Percentiles rank a stretch among this genome's conserved stretches.
phyloP scores from a whole-genome alignment of 2,329 filamentous ascomycete genomes.

The Shiraia sp. region DNA sequence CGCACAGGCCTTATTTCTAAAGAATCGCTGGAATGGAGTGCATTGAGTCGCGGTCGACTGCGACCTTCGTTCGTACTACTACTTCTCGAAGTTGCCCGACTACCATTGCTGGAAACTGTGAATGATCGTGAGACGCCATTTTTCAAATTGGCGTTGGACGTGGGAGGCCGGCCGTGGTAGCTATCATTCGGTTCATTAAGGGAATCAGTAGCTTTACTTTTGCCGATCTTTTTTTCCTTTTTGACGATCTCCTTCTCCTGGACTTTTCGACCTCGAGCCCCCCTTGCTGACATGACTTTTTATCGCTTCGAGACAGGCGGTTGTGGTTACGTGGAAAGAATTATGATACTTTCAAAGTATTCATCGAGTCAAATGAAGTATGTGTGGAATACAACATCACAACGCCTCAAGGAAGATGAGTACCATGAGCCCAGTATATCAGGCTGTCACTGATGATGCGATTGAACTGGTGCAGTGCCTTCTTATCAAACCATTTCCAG shows the following conservation, averaged over 20 bases:
- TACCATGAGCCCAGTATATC: neutral
- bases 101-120: constrained; percentile 34
- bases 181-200: constrained; percentile 28
- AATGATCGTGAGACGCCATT: constrained; percentile 28
- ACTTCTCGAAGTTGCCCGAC: constrained; percentile 33
- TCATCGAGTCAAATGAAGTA: too few species aligned
- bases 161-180: constrained; percentile 33
- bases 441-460: constrained; percentile 13
- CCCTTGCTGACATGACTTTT: constrained; percentile 45
- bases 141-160: constrained; percentile 24
- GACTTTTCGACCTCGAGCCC: constrained; percentile 46
- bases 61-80: constrained; percentile 30
- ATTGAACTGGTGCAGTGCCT: constrained; percentile 17
- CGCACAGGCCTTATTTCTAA: constrained; percentile 14
- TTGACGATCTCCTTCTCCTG: constrained; percentile 46
- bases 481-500: constrained; percentile 6
- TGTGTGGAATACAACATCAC: too few species aligned
- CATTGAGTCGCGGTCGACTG: constrained; percentile 21
- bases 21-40: constrained; percentile 28
- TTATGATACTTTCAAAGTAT: too few species aligned
- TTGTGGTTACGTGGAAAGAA: neutral
- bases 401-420: neutral
- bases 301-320: neutral
- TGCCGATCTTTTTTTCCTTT: constrained; percentile 43
- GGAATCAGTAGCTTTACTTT: constrained; percentile 31